Percentiles rank a stretch among this genome's conserved stretches.
Evolutionary conservation across 371 early-diverging fungal species (phyloP).

Genomic region (Mortierella sp.): DNA sequence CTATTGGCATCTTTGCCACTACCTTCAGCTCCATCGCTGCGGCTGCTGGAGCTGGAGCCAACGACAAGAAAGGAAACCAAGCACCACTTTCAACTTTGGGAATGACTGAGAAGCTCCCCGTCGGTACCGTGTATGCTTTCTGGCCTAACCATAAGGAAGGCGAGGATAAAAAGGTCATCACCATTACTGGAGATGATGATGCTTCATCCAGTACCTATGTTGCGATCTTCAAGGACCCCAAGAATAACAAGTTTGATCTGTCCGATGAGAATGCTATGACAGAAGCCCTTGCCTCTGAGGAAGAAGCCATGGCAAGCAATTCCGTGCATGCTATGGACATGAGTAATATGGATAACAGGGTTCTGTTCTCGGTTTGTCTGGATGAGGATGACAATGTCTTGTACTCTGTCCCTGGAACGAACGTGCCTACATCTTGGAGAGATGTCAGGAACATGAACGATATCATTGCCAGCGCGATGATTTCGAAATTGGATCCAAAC

Average conservation of each 20-base stretch:
- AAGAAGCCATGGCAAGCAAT: neutral
- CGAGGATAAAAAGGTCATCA: slow-evolving; percentile 4
- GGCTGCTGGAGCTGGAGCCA: neutral
- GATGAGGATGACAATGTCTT: slow-evolving; percentile 9
- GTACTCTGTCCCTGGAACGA: slow-evolving; percentile 5
- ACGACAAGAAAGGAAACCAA: neutral
- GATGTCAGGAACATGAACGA: neutral
- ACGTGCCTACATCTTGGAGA: slow-evolving; percentile 9
- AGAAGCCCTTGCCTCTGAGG: neutral
- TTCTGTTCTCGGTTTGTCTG: slow-evolving; percentile 11
- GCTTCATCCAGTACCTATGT: neutral
- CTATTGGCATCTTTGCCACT: slow-evolving; percentile 7
- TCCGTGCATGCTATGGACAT: neutral
- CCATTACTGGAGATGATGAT: neutral
- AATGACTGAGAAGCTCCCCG: neutral
- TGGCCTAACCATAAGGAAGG: slow-evolving; percentile 18
- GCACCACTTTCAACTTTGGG: neutral
- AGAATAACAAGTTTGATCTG: slow-evolving; percentile 20
- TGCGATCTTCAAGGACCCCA: slow-evolving; percentile 20
- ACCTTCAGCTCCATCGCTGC: neutral
- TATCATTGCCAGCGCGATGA: neutral
- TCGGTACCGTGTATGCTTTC: slow-evolving; percentile 8
- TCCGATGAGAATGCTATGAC: slow-evolving; percentile 5
- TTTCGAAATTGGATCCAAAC: slow-evolving; percentile 16
- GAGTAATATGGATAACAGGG: neutral